These are phyloP conservation scores for Petunia axillaris DNA, from an alignment of 257 asterid genomes.

Conservation along the genomic window DNA sequence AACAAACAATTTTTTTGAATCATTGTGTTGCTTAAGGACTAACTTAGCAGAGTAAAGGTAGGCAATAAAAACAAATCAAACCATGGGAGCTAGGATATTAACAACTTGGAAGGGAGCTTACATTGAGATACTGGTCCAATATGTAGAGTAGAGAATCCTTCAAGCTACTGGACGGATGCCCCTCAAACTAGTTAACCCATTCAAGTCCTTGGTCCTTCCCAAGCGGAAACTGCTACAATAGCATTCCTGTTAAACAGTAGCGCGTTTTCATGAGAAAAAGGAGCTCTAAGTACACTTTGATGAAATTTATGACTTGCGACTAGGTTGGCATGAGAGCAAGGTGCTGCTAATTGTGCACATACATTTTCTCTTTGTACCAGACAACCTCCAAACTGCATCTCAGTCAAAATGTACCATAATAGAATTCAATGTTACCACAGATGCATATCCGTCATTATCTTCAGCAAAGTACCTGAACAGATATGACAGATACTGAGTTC, in stretches of 20 bases:
- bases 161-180: neutral
- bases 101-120: too few species aligned
- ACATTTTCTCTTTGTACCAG: neutral
- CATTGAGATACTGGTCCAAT: too few species aligned
- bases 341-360: neutral
- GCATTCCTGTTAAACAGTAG: neutral
- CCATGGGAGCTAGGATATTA: neutral
- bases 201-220: too few species aligned
- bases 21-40: too few species aligned
- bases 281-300: neutral
- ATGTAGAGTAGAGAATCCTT: neutral
- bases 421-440: neutral
- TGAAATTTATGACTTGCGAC: neutral
- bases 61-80: neutral
- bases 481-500: neutral
- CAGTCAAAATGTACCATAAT: neutral
- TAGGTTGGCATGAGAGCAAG: neutral
- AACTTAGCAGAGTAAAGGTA: too few species aligned
- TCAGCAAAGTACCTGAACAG: neutral
- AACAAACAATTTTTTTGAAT: too few species aligned
- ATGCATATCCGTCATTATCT: neutral
- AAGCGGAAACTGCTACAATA: neutral
- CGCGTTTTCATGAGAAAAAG: neutral
- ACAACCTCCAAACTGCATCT: neutral
- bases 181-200: neutral